A percentile compares a stretch with the other conserved stretches of the same genome.
Conservation (phyloP, 1,284 basidiomycete species). For the Volvariella surrecta region DNA sequence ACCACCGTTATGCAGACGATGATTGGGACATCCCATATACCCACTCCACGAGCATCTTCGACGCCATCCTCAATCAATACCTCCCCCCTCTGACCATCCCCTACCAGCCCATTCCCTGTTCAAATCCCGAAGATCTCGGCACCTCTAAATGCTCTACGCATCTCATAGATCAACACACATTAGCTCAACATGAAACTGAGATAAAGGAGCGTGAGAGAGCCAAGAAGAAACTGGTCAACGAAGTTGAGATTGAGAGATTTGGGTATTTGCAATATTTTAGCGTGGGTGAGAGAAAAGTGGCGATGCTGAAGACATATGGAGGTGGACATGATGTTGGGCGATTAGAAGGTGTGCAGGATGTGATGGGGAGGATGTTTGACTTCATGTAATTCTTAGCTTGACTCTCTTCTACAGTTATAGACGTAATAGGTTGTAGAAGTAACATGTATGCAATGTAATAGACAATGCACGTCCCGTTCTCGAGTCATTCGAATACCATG, state of each 20-base stretch:
- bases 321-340: conserved; percentile 61
- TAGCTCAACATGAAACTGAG: no score
- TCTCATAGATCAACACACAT: no score
- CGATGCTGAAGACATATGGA: conserved; percentile 46
- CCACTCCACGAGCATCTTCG: conserved; percentile 67
- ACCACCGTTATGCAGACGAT: conserved; percentile 28
- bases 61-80: conserved; percentile 53
- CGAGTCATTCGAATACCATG: no score
- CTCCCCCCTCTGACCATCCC: conserved; percentile 20
- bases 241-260: conserved; percentile 35
- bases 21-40: conserved; percentile 72
- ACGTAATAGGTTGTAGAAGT: no score
- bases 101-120: conserved; percentile 14
- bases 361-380: conserved; percentile 46
- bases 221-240: conserved; percentile 18
- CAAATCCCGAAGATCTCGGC: no score
- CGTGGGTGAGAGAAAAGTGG: conserved; percentile 35
- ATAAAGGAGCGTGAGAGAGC: no score
- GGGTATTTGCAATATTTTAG: conserved; percentile 48
- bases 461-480: no score
- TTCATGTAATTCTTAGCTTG: no score
- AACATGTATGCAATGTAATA: no score
- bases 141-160: conserved; percentile 15
- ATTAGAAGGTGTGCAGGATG: conserved; percentile 65
- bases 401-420: no score